These are phyloP conservation scores for Suillus subalutaceus DNA, from an alignment of 768 basidiomycete species.

Conservation along the genomic window DNA sequence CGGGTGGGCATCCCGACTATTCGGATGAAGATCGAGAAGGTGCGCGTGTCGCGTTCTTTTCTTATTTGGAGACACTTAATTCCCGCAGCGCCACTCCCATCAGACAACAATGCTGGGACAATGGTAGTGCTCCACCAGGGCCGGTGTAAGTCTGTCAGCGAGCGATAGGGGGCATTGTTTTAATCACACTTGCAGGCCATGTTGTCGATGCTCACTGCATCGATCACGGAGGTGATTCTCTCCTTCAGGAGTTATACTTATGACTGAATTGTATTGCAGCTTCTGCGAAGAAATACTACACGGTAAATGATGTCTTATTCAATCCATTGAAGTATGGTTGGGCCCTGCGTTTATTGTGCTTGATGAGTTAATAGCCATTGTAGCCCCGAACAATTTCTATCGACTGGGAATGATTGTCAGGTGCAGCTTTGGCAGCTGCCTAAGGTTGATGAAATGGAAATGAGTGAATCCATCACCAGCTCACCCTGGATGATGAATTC, in stretches of 20 bases:
- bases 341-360: slow-evolving; percentile 12
- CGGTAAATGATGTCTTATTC: slow-evolving; percentile 58
- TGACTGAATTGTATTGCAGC: slow-evolving; percentile 13
- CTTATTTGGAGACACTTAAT: not conserved
- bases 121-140: slow-evolving; percentile 44
- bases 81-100: slow-evolving; percentile 36
- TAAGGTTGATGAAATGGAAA: slow-evolving; percentile 22
- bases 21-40: slow-evolving; percentile 18
- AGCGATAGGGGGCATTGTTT: not conserved
- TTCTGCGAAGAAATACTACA: slow-evolving; percentile 47
- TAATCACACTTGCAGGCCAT: not conserved
- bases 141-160: slow-evolving; percentile 19
- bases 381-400: slow-evolving; percentile 46
- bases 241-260: not conserved
- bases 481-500: slow-evolving; percentile 15
- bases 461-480: not conserved
- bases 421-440: slow-evolving; percentile 46
- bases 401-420: slow-evolving; percentile 49
- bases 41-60: not conserved
- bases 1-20: slow-evolving; percentile 46
- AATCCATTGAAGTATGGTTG: slow-evolving; percentile 48
- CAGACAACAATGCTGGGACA: slow-evolving; percentile 52
- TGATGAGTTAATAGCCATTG: slow-evolving; percentile 10
- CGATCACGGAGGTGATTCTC: not conserved
- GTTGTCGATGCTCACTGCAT: slow-evolving; percentile 7